These are phyloP conservation scores for Pseudocercospora vitis DNA, from an alignment of 2,329 filamentous ascomycete genomes.

Conservation along the genomic window DNA sequence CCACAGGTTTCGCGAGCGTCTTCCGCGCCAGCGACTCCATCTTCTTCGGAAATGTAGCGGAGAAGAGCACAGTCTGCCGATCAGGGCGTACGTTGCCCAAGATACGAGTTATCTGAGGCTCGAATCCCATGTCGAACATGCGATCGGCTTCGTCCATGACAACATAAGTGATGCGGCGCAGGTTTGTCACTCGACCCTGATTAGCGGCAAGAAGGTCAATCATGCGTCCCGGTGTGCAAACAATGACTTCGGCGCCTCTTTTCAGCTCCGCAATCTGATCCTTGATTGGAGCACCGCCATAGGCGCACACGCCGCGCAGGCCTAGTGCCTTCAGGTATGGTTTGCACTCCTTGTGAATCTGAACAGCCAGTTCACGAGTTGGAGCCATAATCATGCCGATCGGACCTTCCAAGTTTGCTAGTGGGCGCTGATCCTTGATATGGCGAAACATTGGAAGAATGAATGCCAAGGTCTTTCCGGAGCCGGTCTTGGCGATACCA, in stretches of 20 bases:
- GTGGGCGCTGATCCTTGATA: constrained; percentile 85
- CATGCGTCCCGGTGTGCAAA: constrained; percentile 91
- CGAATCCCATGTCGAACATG: constrained; percentile 99
- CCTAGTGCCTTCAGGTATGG: constrained; percentile 86
- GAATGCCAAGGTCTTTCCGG: constrained; percentile 95
- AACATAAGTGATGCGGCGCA: constrained; percentile 85
- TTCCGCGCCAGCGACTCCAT: constrained; percentile 91
- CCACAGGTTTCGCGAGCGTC: constrained; percentile 77
- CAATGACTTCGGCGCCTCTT: constrained; percentile 89
- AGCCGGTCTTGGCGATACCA: constrained; percentile 95
- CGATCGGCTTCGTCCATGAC: constrained; percentile 96
- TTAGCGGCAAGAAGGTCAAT: constrained; percentile 95
- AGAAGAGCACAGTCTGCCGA: constrained; percentile 91
- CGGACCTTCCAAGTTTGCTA: constrained; percentile 83
- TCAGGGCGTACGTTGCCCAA: constrained; percentile 88
- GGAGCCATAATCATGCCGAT: constrained; percentile 89
- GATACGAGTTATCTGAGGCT: constrained; percentile 97
- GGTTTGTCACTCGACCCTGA: constrained; percentile 87
- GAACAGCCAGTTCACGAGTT: constrained; percentile 87
- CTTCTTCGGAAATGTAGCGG: constrained; percentile 90
- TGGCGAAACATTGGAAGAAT: constrained; percentile 96
- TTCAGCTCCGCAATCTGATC: constrained; percentile 97
- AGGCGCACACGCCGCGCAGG: constrained; percentile 85
- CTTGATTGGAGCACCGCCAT: constrained; percentile 92
- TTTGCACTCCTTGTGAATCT: constrained; percentile 93